Conservation (phyloP, 2,329 filamentous ascomycete species). For the Cladorrhinum sp. region DNA sequence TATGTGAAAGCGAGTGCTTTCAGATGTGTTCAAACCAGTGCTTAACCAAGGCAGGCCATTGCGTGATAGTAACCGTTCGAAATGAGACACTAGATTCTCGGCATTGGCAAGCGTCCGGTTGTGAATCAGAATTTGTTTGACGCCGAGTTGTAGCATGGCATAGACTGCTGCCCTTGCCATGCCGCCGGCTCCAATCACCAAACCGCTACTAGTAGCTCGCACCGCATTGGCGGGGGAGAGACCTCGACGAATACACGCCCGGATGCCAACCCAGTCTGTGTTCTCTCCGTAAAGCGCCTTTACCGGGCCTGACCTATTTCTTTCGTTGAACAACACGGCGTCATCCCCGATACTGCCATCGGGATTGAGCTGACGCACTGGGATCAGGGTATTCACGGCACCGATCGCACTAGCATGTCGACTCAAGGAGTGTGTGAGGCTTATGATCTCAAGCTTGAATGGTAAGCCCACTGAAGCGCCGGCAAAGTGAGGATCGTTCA, state of each 20-base stretch:
- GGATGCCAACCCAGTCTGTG: slow-evolving; percentile 77
- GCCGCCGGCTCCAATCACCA: slow-evolving; percentile 65
- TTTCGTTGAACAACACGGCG: slow-evolving; percentile 49
- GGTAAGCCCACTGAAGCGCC: slow-evolving; percentile 70
- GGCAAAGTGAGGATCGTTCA: slow-evolving; percentile 65
- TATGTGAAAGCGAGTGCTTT: slow-evolving; percentile 53
- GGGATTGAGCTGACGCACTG: slow-evolving; percentile 55
- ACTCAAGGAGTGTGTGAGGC: slow-evolving; percentile 65
- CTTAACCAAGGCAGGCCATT: slow-evolving; percentile 43
- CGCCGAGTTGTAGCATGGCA: slow-evolving; percentile 73
- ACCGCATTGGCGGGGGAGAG: slow-evolving; percentile 70
- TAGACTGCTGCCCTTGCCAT: slow-evolving; percentile 79
- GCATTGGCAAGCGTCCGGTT: slow-evolving; percentile 70
- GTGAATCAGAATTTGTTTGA: slow-evolving; percentile 70
- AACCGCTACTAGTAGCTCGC: slow-evolving; percentile 51
- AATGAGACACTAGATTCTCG: slow-evolving; percentile 65
- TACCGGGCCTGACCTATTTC: slow-evolving; percentile 63
- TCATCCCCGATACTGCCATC: slow-evolving; percentile 57
- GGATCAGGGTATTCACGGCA: slow-evolving; percentile 73
- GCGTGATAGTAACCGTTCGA: slow-evolving; percentile 53
- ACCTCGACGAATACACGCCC: slow-evolving; percentile 68
- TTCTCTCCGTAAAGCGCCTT: slow-evolving; percentile 74
- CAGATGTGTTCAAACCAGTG: slow-evolving; percentile 40
- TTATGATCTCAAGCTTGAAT: slow-evolving; percentile 72
- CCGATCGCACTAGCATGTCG: slow-evolving; percentile 72